phyloP scores from a whole-genome alignment of 108 stramenopile genomes.

The Nannochloropsis salina region DNA sequence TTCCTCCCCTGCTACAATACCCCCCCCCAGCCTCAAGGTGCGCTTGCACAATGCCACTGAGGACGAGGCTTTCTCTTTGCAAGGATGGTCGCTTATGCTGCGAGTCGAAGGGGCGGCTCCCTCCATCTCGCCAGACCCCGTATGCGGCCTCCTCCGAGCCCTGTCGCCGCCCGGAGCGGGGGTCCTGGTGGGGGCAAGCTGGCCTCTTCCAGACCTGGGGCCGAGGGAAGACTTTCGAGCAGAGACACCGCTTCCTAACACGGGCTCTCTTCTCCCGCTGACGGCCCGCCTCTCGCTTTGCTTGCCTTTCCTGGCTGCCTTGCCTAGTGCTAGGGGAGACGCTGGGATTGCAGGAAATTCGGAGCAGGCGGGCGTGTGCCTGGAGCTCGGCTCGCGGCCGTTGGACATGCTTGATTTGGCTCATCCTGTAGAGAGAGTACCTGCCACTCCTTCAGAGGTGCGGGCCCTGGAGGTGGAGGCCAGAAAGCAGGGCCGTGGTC shows the following conservation, averaged over 20 bases:
- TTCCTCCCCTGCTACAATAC: not conserved
- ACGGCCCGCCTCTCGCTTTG: not conserved
- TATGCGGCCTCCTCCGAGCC: not conserved
- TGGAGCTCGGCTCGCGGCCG: not conserved
- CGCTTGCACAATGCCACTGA: not conserved
- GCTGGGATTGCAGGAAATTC: not conserved
- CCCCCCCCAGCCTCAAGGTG: not conserved
- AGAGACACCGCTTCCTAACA: not conserved
- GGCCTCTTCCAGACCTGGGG: not conserved
- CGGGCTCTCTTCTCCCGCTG: not conserved
- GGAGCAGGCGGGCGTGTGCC: not conserved
- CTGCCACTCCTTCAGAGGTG: not conserved
- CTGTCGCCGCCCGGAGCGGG: not conserved
- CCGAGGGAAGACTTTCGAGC: not conserved
- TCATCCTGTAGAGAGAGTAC: not conserved
- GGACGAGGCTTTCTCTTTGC: constrained; percentile 6
- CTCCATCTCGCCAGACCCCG: not conserved
- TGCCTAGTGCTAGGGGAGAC: too few species aligned
- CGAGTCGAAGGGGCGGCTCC: not conserved
- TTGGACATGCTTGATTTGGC: constrained; percentile 5
- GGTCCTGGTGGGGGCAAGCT: not conserved
- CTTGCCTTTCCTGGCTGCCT: not conserved
- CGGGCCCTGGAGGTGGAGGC: not conserved
- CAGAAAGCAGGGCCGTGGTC: not conserved
- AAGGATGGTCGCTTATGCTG: not conserved